phyloP scores from a whole-genome alignment of 352 stramenopile species.

The Pythium sukuiense region DNA sequence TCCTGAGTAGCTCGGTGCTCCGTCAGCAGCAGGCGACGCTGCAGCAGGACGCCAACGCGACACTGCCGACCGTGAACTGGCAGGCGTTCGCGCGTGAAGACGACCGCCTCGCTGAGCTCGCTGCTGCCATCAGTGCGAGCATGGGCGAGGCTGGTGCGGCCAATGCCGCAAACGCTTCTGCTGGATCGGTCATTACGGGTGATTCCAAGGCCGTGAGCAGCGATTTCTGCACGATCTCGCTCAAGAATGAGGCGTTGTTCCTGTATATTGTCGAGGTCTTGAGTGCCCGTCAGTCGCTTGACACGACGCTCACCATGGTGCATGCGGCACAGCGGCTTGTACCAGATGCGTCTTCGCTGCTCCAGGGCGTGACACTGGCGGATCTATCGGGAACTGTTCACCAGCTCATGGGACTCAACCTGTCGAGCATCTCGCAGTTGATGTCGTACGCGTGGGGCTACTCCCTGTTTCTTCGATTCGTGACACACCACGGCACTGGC shows the following conservation, averaged over 20 bases:
- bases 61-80: conserved; percentile 19
- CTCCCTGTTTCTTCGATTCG: conserved; percentile 42
- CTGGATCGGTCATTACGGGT: conserved; percentile 21
- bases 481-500: conserved; percentile 34
- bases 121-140: background rate
- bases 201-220: conserved; percentile 20
- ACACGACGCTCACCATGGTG: conserved; percentile 37
- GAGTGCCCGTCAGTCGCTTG: conserved; percentile 26
- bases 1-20: conserved; percentile 30
- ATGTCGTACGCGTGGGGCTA: conserved; percentile 42
- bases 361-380: conserved; percentile 11
- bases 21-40: conserved; percentile 17
- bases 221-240: conserved; percentile 25
- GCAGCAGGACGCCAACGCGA: background rate
- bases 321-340: conserved; percentile 36
- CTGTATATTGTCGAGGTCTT: conserved; percentile 37
- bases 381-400: conserved; percentile 36
- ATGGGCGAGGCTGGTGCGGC: background rate
- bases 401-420: conserved; percentile 37
- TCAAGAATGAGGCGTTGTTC: conserved; percentile 43
- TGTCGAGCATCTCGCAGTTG: conserved; percentile 38
- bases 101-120: conserved; percentile 26
- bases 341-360: conserved; percentile 22
- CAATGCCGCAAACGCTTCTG: background rate
- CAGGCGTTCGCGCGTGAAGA: conserved; percentile 37